Percentiles rank a stretch among this genome's conserved stretches.
Conservation (phyloP, 2,329 filamentous ascomycete species). For the Ceratocystis diversiconidia region DNA sequence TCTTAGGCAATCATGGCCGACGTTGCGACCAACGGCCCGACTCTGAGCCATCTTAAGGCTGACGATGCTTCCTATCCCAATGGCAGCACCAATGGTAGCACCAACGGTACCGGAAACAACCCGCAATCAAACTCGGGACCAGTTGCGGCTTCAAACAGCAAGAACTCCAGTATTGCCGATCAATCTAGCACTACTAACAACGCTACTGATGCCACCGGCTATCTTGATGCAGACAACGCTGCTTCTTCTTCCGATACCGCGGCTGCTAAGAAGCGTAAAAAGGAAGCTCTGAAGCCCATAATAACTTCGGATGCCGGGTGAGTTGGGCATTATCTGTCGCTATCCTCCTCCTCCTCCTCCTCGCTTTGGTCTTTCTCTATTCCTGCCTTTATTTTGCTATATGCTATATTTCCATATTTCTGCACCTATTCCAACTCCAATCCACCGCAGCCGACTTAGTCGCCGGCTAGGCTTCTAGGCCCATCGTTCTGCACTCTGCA, state of each 20-base stretch:
- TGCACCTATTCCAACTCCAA: too few relatives aligned
- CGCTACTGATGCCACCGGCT: not conserved
- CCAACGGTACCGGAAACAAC: not conserved
- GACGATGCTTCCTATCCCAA: not conserved
- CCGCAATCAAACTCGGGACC: not conserved
- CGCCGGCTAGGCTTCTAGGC: too few relatives aligned
- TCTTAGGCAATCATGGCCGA: constrained; percentile 1
- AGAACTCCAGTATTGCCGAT: not conserved
- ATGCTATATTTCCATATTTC: too few relatives aligned
- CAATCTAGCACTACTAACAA: not conserved
- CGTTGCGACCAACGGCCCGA: constrained; percentile 13
- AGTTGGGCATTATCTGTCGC: not conserved
- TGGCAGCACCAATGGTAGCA: not conserved
- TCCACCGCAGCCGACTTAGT: too few relatives aligned
- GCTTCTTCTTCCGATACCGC: constrained; percentile 4
- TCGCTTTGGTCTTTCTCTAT: not conserved
- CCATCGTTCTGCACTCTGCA: too few relatives aligned
- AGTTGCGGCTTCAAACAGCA: not conserved
- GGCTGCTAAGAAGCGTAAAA: constrained; percentile 11
- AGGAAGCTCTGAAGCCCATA: constrained; percentile 13
- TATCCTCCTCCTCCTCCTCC: not conserved
- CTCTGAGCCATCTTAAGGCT: not conserved
- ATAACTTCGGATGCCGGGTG: constrained; percentile 8
- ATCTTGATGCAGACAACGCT: not conserved
- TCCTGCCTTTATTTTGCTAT: not conserved